phyloP scores from a whole-genome alignment of 176 grass and related monocot genomes.

The Saccharum officinarum region DNA sequence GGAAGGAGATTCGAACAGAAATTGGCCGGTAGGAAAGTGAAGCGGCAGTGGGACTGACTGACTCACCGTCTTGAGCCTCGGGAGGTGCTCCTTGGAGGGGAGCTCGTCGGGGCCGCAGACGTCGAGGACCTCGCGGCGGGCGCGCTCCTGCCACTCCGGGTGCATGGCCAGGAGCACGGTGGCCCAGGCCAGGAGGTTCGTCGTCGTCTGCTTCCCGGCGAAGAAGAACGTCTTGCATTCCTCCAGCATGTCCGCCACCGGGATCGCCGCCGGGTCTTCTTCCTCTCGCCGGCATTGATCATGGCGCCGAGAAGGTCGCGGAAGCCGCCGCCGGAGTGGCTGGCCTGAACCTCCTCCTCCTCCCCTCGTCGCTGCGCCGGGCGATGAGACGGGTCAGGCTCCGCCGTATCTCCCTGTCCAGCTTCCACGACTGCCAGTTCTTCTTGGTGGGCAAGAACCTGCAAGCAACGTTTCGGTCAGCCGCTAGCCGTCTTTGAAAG shows the following conservation, averaged over 20 bases:
- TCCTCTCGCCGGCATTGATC: slow-evolving; percentile 56
- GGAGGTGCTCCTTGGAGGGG: slow-evolving; percentile 74
- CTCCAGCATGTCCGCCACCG: slow-evolving; percentile 78
- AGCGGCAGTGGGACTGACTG: not conserved
- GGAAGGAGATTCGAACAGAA: not conserved
- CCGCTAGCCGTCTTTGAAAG: not conserved
- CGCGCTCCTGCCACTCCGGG: slow-evolving; percentile 85
- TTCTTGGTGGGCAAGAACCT: slow-evolving; percentile 85
- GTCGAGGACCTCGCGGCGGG: slow-evolving; percentile 62
- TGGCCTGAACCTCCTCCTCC: too few species aligned
- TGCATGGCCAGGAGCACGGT: slow-evolving; percentile 97
- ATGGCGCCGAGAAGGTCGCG: slow-evolving; percentile 76
- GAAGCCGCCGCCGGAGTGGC: slow-evolving; percentile 6
- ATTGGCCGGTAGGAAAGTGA: not conserved
- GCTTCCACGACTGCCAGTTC: slow-evolving; percentile 71
- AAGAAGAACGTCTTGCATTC: slow-evolving; percentile 99
- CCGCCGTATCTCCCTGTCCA: slow-evolving; percentile 69
- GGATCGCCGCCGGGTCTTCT: slow-evolving; percentile 33
- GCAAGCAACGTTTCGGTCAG: not conserved
- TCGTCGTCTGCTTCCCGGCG: slow-evolving; percentile 95
- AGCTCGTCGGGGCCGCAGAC: slow-evolving; percentile 65
- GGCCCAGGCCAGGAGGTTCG: slow-evolving; percentile 82
- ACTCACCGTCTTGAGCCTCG: slow-evolving; percentile 78
- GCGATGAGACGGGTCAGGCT: slow-evolving; percentile 55
- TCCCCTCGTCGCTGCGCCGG: slow-evolving; percentile 47